Evolutionary conservation across 2,329 filamentous ascomycete species (phyloP).

Genomic region (Apiospora sp.): DNA sequence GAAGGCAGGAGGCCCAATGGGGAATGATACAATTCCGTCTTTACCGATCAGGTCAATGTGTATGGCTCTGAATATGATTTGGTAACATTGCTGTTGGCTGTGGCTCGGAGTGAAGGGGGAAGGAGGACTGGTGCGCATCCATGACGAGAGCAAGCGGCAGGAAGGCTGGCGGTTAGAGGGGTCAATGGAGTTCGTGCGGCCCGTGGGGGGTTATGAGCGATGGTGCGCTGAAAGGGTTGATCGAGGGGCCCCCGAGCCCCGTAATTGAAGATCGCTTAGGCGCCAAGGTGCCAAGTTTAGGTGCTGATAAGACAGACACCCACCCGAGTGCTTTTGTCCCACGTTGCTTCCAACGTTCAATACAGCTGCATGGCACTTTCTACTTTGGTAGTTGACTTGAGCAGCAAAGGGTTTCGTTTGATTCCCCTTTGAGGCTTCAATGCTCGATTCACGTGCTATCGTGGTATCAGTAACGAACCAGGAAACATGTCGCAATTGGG

Average conservation of each 20-base stretch:
- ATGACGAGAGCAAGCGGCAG: not conserved
- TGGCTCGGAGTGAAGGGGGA: not conserved
- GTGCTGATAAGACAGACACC: not conserved
- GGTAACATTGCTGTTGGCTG: not conserved
- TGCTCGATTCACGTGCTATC: not conserved
- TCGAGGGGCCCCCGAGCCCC: not conserved
- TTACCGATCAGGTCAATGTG: not conserved
- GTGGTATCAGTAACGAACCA: not conserved
- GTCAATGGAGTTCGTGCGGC: not conserved
- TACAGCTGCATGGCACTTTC: conserved; percentile 3
- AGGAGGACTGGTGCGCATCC: not conserved
- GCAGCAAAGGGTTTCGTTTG: not conserved
- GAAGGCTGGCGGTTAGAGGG: not conserved
- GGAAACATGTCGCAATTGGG: not conserved
- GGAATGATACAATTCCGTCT: not conserved
- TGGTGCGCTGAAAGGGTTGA: not conserved
- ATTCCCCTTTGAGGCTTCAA: not conserved
- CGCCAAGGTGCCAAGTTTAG: not conserved
- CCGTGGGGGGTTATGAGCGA: not conserved
- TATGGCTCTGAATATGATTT: not conserved
- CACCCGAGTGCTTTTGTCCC: not conserved
- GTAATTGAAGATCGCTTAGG: not conserved
- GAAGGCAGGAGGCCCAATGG: not conserved
- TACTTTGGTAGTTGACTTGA: not conserved
- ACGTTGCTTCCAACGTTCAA: not conserved